phyloP scores from a whole-genome alignment of 2,329 filamentous ascomycete genomes.

The Microdochium trichocladiopsis region DNA sequence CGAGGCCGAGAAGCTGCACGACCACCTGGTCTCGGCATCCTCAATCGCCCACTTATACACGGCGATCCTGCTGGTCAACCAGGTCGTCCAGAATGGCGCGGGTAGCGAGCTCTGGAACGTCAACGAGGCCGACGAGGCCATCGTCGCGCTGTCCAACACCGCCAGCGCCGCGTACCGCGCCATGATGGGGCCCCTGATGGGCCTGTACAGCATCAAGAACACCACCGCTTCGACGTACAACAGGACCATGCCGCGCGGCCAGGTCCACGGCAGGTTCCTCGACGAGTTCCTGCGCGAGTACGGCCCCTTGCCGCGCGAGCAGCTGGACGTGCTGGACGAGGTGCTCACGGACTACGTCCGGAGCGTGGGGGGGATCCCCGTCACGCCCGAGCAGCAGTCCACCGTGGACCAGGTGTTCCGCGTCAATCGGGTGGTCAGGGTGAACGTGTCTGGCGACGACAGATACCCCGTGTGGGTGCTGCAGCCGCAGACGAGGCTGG shows the following conservation, averaged over 20 bases:
- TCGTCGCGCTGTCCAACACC: background rate
- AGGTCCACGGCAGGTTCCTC: background rate
- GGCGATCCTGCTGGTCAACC: background rate
- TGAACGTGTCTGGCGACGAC: background rate
- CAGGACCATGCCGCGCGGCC: background rate
- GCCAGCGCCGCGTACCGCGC: background rate
- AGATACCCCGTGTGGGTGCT: background rate
- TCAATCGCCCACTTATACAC: background rate
- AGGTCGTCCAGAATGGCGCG: background rate
- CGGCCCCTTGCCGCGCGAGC: background rate
- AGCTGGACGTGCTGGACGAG: background rate
- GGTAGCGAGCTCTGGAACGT: background rate
- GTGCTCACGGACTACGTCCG: background rate
- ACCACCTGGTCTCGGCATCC: background rate
- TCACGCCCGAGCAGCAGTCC: background rate
- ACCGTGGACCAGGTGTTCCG: background rate
- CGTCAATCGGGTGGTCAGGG: background rate
- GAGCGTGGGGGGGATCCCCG: background rate
- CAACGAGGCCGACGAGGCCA: background rate
- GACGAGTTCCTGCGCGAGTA: background rate
- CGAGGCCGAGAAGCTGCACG: background rate
- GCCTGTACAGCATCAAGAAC: background rate
- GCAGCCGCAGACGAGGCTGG: background rate
- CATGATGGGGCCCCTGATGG: background rate
- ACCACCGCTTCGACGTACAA: background rate